A percentile compares a stretch with the other conserved stretches of the same genome.
These are phyloP conservation scores for Sphaerulina vaccinii DNA, from an alignment of 2,329 filamentous ascomycete genomes.

Conservation along the genomic window DNA sequence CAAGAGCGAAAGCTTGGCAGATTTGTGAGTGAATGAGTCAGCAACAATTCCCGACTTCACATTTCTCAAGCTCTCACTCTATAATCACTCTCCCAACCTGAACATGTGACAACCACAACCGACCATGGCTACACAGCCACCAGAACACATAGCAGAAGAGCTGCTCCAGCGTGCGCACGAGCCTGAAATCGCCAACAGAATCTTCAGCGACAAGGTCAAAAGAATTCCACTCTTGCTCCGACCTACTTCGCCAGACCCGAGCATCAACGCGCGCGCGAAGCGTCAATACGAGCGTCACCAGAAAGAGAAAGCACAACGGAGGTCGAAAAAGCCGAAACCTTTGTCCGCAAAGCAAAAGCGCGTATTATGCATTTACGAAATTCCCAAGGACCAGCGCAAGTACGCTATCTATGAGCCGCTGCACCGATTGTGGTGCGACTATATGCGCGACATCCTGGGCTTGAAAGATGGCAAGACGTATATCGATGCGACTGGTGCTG, in stretches of 20 bases:
- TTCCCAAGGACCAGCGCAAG: constrained; percentile 66
- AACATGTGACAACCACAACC: constrained; percentile 10
- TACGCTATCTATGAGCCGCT: constrained; percentile 77
- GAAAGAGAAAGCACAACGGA: constrained; percentile 35
- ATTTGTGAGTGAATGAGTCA: no score
- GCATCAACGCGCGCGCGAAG: constrained; percentile 54
- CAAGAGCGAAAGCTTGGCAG: no score
- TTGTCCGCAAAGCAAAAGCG: constrained; percentile 80
- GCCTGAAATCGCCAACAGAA: constrained; percentile 65
- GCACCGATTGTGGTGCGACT: constrained; percentile 76
- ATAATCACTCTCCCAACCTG: no score
- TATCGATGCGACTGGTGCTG: constrained; percentile 61
- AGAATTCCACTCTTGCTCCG: constrained; percentile 78
- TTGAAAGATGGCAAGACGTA: constrained; percentile 44
- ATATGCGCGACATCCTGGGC: constrained; percentile 78
- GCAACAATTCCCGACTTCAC: no score
- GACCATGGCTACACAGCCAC: constrained; percentile 31
- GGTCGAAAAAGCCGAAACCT: constrained; percentile 59
- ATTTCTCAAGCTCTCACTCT: no score
- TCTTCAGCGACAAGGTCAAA: constrained; percentile 80
- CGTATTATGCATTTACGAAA: constrained; percentile 67
- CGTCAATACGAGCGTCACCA: constrained; percentile 38
- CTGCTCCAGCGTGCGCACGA: constrained; percentile 79
- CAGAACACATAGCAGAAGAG: constrained; percentile 44
- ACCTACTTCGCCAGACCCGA: constrained; percentile 65